Evolutionary conservation across 176 grass and related monocot species (phyloP), one percentile per base, ranked within the genome.

Genomic region (Raddia distichophylla): DNA sequence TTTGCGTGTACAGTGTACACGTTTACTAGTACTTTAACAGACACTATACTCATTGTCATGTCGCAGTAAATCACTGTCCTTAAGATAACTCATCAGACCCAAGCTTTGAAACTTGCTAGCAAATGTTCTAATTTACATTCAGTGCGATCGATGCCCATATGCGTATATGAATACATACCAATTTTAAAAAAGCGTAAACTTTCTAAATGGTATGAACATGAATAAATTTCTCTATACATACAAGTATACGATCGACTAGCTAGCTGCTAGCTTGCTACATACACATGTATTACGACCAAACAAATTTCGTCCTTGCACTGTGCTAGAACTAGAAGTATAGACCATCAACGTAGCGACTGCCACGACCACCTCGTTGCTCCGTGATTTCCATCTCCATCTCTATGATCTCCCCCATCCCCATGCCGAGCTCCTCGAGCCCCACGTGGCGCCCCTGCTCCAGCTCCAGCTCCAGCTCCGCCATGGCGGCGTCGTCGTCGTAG

Each of bases 351-450:
- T 56, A 73, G 10, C 22, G 17, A 45, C 12, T 62, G 51, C 34
- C 20, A 8, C 27, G 27, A 27, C 60, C 19, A 17, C 42, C 53
- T 12, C 34, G 61, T 50, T 16, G 53, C 44, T 51, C 73, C 60
- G 57, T 8, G 40, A 58, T 44, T 19, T 80, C 79, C 69, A 13
- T 76, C 47, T 76, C 86, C 50, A 37, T 73, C 69, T 73, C 49
- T 2, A 73, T 17, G 1, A 88, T 57, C 27, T 60, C 81, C 32
- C 67, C 60, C 13, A 84, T 54, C 32, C 67, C 60, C 13, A 84
- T 54, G 68, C 27, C 68, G 1, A 83, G 86, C 35, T 88, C 80
- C 35, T 74, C 80, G 12, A 88, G 64, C 11, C 27, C 67, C 49
- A 69, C 13, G 12, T 78, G 45, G 22, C 51, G 45, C 22, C 45